Percentiles rank a stretch among this genome's conserved stretches.
phyloP scores from a whole-genome alignment of 2,329 filamentous ascomycete genomes.

The Penicillium rolfsii region DNA sequence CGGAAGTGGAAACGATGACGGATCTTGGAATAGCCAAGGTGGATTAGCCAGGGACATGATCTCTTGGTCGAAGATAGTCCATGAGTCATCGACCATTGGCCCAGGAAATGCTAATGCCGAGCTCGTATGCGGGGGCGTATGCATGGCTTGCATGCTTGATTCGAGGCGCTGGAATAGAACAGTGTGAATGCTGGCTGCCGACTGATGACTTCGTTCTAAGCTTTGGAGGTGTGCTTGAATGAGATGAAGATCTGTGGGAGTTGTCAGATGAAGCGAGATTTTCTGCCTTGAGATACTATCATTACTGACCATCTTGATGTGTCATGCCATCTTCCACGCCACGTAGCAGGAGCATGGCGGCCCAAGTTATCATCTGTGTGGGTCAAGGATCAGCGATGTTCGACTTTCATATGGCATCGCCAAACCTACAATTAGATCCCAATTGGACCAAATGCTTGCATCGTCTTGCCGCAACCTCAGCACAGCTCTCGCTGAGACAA shows the following conservation, averaged over 20 bases:
- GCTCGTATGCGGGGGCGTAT: constrained; percentile 33
- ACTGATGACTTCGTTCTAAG: constrained; percentile 27
- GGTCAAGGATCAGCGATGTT: neutral
- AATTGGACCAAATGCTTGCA: constrained; percentile 38
- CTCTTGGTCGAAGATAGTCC: constrained; percentile 38
- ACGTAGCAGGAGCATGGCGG: constrained; percentile 32
- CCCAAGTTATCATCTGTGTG: constrained; percentile 36
- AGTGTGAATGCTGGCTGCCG: constrained; percentile 31
- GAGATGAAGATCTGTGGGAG: constrained; percentile 27
- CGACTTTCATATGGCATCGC: no score
- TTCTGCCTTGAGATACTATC: neutral
- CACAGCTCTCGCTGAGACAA: constrained; percentile 37
- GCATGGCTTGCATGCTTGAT: constrained; percentile 35
- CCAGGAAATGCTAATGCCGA: constrained; percentile 25
- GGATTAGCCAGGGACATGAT: constrained; percentile 36
- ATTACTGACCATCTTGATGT: constrained; percentile 32
- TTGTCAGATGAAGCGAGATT: neutral
- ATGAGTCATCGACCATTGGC: constrained; percentile 30
- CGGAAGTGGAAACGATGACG: constrained; percentile 12
- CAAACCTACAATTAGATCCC: constrained; percentile 34
- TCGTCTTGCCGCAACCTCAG: constrained; percentile 34
- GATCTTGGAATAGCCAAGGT: constrained; percentile 32
- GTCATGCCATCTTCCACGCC: constrained; percentile 36
- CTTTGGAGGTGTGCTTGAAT: constrained; percentile 34
- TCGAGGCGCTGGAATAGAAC: constrained; percentile 32